Base-by-base conservation (phyloP, 2,329 filamentous ascomycete species). In the Ilyonectria destructans region DNA sequence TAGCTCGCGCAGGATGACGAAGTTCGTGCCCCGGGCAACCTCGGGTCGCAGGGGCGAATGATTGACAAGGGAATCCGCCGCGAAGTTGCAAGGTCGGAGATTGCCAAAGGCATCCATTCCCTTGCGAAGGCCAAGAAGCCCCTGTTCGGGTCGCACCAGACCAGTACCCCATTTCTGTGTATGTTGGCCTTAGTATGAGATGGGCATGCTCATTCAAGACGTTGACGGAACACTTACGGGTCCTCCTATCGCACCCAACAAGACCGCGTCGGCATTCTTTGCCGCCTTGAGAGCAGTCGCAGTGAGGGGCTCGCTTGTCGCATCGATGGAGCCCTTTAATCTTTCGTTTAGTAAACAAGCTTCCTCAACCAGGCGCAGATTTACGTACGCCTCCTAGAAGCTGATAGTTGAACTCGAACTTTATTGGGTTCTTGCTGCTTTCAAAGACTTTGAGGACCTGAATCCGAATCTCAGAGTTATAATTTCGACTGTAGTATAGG, bases 71-170 rank as follows among this genome's bases (percentile, higher is more conserved):
- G 46, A 15, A 2, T 49, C 46, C 4, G 46, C 46, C 46, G 21
- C 46, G 29, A 94, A 94, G 85, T 91, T 93, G 85, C 92, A 93
- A 6, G 92, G 92, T 17, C 92, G 87, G 21, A 94, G 87, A 84
- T 94, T 94, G 93, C 61, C 65, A 6, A 21, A 61, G 7, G 46
- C 58, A 43, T 46, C 62, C 23, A 73, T 90, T 78, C 93, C 89
- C 81, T 94, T 93, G 79, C 92, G 90, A 46, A 94, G 90, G 63
- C 85, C 87, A 68, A 94, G 88, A 73, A 94, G 88, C 65, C 92
- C 92, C 82, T 94, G 91, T 77, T 94, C 92, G 10, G 58, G 58
- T 23, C 52, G 52, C 8, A 56, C 33, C n/a, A 40, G 4, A 21
- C 52, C 52, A 26, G 52, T 56, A 26, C 52, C 52, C 52, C 52